Percentiles rank a stretch among this genome's conserved stretches.
phyloP scores from a whole-genome alignment of 2,329 filamentous ascomycete genomes.

The Colletotrichum neosansevieriae region DNA sequence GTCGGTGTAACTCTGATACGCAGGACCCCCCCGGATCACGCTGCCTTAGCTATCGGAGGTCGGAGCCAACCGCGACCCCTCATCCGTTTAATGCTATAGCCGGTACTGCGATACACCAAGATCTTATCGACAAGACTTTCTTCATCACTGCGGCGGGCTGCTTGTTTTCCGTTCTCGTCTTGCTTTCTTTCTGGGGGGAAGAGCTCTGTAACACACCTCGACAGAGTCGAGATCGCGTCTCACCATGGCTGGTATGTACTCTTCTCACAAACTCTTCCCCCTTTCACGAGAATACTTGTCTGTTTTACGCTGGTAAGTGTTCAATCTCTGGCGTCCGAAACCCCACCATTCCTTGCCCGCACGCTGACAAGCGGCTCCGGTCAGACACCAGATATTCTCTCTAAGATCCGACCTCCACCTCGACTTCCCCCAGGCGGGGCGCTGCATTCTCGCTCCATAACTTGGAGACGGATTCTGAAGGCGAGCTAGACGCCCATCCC shows the following conservation, averaged over 20 bases:
- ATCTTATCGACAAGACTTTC: constrained; percentile 25
- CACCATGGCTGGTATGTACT: constrained; percentile 41
- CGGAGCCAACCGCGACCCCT: constrained; percentile 31
- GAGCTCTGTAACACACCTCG: constrained; percentile 13
- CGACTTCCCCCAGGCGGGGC: constrained; percentile 38
- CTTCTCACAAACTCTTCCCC: constrained; percentile 23
- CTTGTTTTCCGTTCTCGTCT: not conserved
- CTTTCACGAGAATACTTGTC: not conserved
- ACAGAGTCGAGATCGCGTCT: constrained; percentile 14
- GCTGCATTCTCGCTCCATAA: constrained; percentile 28
- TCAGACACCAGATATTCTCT: constrained; percentile 17
- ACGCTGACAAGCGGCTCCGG: constrained; percentile 12
- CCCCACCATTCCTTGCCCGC: not conserved
- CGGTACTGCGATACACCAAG: constrained; percentile 10
- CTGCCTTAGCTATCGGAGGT: constrained; percentile 4
- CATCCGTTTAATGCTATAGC: constrained; percentile 20
- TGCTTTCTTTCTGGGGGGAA: constrained; percentile 17
- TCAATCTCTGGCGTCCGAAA: not conserved
- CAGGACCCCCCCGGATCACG: constrained; percentile 11
- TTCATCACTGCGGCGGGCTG: not conserved
- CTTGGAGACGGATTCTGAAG: constrained; percentile 37
- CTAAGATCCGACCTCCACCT: constrained; percentile 37
- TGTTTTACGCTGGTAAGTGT: constrained; percentile 39
- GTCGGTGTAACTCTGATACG: not conserved
- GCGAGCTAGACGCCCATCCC: constrained; percentile 22